Conservation (phyloP, 331 rosid species). For the Saraca asoca region DNA sequence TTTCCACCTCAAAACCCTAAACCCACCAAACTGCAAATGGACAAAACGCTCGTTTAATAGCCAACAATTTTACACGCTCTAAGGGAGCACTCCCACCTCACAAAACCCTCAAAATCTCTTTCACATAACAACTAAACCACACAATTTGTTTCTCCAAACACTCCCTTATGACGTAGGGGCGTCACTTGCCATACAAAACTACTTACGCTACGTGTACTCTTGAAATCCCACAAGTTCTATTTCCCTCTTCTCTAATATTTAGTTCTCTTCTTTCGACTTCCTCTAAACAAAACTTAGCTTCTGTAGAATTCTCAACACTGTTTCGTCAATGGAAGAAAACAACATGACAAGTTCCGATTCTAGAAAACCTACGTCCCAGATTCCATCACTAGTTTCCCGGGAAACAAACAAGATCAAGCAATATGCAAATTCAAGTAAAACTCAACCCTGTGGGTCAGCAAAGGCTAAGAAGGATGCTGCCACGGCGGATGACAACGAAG, state of each 20-base stretch:
- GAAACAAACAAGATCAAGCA: constrained; percentile 34
- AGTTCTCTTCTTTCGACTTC: neutral
- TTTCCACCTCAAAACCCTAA: neutral
- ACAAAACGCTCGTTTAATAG: too few species aligned
- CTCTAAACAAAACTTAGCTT: neutral
- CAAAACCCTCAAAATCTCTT: constrained; percentile 38
- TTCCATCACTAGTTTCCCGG: constrained; percentile 26
- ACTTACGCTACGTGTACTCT: constrained; percentile 45
- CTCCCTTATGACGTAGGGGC: constrained; percentile 44
- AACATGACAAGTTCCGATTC: constrained; percentile 10
- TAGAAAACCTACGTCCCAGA: constrained; percentile 6
- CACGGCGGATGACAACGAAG: neutral
- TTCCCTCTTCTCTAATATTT: neutral
- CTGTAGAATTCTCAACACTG: too few species aligned
- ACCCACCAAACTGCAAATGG: too few species aligned
- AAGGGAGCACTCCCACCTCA: constrained; percentile 43
- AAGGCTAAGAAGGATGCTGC: neutral
- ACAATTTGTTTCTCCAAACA: constrained; percentile 37
- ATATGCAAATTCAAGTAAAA: too few species aligned
- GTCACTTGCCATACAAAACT: constrained; percentile 51
- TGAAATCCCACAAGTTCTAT: constrained; percentile 38
- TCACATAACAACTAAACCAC: constrained; percentile 46
- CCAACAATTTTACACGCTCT: too few species aligned
- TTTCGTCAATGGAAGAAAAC: constrained; percentile 40
- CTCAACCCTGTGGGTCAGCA: too few species aligned